These are phyloP conservation scores for Bathelium albidoporum DNA, from an alignment of 495 filamentous ascomycete species.

Conservation along the genomic window DNA sequence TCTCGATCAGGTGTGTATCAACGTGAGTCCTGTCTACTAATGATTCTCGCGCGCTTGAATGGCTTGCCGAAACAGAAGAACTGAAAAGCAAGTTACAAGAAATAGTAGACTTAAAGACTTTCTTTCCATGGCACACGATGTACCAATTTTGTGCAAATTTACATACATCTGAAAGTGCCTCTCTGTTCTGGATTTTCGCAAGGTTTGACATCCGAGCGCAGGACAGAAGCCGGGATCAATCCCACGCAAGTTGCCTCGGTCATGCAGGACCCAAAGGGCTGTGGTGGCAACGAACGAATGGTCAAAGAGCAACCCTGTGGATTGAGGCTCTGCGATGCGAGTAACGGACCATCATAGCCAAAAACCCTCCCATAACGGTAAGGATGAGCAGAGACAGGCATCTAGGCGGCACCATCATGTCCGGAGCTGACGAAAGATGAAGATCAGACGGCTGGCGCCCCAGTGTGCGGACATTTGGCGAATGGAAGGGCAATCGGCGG, in stretches of 20 bases:
- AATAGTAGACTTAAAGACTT: too few relatives aligned
- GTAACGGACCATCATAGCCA: not conserved
- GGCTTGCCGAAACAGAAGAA: too few relatives aligned
- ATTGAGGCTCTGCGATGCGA: slow-evolving; percentile 1
- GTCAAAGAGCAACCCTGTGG: not conserved
- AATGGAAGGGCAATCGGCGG: not conserved
- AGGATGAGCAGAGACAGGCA: not conserved
- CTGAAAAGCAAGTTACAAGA: too few relatives aligned
- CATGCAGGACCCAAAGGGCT: not conserved
- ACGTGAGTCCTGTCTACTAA: too few relatives aligned
- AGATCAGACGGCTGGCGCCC: not conserved
- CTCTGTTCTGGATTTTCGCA: too few relatives aligned
- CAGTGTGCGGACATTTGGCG: not conserved
- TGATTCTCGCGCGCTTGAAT: too few relatives aligned
- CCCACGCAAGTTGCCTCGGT: too few relatives aligned
- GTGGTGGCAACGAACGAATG: not conserved
- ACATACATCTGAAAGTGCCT: not conserved
- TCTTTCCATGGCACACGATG: not conserved
- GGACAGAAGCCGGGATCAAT: too few relatives aligned
- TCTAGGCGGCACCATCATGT: not conserved
- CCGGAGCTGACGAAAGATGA: not conserved
- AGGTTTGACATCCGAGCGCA: too few relatives aligned
- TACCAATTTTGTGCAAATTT: not conserved
- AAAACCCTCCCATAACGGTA: not conserved
- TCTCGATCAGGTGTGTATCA: too few relatives aligned